Evolutionary conservation across 2,329 filamentous ascomycete species (phyloP).

Genomic region (Neoascochyta sp.): DNA sequence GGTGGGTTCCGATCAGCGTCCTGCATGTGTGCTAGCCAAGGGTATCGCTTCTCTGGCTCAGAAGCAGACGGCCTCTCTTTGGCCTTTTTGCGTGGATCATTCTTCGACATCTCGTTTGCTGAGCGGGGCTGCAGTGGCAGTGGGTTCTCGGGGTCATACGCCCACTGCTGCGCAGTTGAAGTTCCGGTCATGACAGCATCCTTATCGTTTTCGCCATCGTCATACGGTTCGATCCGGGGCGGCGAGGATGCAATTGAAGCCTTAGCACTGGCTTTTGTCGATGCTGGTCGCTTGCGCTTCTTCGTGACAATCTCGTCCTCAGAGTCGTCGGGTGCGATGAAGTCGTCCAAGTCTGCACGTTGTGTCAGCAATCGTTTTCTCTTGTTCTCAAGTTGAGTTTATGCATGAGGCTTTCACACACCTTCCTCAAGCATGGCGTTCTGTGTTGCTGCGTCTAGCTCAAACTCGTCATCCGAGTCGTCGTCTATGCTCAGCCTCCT

Average conservation of each 20-base stretch:
- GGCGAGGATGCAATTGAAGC: constrained; percentile 46
- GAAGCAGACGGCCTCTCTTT: constrained; percentile 69
- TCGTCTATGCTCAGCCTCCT: constrained; percentile 62
- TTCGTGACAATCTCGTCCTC: constrained; percentile 58
- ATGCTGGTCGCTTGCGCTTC: constrained; percentile 63
- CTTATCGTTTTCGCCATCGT: constrained; percentile 51
- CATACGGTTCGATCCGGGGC: constrained; percentile 34
- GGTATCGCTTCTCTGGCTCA: constrained; percentile 81
- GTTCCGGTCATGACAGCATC: constrained; percentile 54
- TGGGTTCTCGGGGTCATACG: constrained; percentile 60
- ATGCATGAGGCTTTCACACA: constrained; percentile 3
- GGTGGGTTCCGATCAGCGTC: constrained; percentile 80
- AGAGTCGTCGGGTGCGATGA: constrained; percentile 82
- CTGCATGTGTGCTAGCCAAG: constrained; percentile 81
- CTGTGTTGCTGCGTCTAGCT: constrained; percentile 55
- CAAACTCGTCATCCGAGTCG: constrained; percentile 64
- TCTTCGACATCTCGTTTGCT: constrained; percentile 26
- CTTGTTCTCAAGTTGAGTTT: constrained; percentile 1
- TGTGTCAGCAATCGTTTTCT: neutral
- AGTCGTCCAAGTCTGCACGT: constrained; percentile 71
- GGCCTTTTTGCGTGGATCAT: constrained; percentile 26
- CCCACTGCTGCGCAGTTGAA: constrained; percentile 82
- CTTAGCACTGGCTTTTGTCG: constrained; percentile 61
- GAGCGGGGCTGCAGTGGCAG: constrained; percentile 50
- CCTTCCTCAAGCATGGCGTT: constrained; percentile 57